Percentiles rank a stretch among this genome's conserved stretches.
These are phyloP conservation scores for Cucumis cinereus DNA, from an alignment of 306 rosid genomes.

Conservation along the genomic window DNA sequence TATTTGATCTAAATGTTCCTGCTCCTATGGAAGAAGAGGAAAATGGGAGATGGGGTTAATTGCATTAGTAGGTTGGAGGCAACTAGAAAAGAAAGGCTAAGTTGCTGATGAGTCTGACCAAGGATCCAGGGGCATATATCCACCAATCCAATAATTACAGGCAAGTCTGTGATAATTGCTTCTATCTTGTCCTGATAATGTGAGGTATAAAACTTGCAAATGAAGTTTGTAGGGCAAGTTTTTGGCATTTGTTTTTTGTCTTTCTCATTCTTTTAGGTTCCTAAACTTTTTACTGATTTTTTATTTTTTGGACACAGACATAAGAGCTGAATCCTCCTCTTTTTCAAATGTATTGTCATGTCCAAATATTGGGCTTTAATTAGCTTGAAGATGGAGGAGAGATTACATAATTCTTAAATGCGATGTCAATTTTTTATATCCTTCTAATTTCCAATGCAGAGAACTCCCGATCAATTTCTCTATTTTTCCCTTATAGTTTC, in stretches of 20 bases:
- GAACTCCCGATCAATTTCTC: background rate
- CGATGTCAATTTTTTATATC: background rate
- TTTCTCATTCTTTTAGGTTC: conserved; percentile 4
- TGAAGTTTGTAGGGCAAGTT: conserved; percentile 4
- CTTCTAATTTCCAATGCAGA: background rate
- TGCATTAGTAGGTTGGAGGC: conserved; percentile 23
- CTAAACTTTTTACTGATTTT: background rate
- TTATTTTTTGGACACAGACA: background rate
- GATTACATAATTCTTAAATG: background rate
- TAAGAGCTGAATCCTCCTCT: background rate
- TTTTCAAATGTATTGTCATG: background rate
- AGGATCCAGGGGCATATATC: conserved; percentile 10
- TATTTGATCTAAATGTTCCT: conserved; percentile 87
- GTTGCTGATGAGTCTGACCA: conserved; percentile 17
- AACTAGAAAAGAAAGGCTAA: conserved; percentile 7
- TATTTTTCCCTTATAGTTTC: background rate
- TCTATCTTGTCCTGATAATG: conserved; percentile 1
- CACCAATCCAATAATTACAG: conserved; percentile 2
- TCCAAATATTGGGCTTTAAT: background rate
- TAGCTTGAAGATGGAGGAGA: background rate
- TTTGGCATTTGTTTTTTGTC: background rate
- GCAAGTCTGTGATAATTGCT: conserved; percentile 5
- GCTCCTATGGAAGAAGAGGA: conserved; percentile 62
- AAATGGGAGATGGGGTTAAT: conserved; percentile 20
- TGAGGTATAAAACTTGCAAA: background rate